phyloP scores from a whole-genome alignment of 2,329 filamentous ascomycete species.

The Sporothrix inflata region DNA sequence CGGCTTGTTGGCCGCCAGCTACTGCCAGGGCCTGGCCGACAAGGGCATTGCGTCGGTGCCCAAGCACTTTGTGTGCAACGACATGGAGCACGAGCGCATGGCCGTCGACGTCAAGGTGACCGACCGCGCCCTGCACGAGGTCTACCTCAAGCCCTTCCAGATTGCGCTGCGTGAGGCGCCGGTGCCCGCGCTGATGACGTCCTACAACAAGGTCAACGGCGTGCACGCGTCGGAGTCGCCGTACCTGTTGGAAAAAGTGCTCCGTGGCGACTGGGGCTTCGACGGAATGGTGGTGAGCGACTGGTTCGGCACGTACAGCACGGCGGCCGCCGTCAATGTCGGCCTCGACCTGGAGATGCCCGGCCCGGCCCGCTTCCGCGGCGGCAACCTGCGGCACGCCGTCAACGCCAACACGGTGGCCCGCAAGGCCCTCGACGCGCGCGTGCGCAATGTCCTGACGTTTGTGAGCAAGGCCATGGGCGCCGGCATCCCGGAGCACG shows the following conservation, averaged over 20 bases:
- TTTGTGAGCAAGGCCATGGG: conserved; percentile 32
- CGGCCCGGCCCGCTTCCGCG: conserved; percentile 38
- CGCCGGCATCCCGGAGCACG: conserved; percentile 25
- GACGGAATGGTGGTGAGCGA: conserved; percentile 47
- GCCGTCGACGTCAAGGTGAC: conserved; percentile 43
- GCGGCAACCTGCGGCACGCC: conserved; percentile 29
- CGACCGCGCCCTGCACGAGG: conserved; percentile 46
- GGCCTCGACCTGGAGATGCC: conserved; percentile 42
- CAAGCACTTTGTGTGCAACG: conserved; percentile 49
- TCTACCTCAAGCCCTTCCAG: conserved; percentile 46
- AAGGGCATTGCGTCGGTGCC: conserved; percentile 43
- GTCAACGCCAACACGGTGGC: conserved; percentile 33
- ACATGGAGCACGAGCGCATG: conserved; percentile 45
- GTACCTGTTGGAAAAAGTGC: conserved; percentile 41
- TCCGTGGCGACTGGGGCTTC: conserved; percentile 46
- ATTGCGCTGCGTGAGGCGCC: conserved; percentile 43
- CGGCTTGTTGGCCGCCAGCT: conserved; percentile 42
- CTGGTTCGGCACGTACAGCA: conserved; percentile 42
- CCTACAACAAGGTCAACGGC: conserved; percentile 48
- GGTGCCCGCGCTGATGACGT: conserved; percentile 44
- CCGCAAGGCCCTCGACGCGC: conserved; percentile 36
- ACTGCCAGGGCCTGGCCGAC: conserved; percentile 42
- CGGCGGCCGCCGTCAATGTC: conserved; percentile 35
- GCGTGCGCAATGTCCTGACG: conserved; percentile 38
- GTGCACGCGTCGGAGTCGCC: conserved; percentile 45